Base-by-base conservation (phyloP, 176 grass and related monocot species). In the Paspalum notatum region DNA sequence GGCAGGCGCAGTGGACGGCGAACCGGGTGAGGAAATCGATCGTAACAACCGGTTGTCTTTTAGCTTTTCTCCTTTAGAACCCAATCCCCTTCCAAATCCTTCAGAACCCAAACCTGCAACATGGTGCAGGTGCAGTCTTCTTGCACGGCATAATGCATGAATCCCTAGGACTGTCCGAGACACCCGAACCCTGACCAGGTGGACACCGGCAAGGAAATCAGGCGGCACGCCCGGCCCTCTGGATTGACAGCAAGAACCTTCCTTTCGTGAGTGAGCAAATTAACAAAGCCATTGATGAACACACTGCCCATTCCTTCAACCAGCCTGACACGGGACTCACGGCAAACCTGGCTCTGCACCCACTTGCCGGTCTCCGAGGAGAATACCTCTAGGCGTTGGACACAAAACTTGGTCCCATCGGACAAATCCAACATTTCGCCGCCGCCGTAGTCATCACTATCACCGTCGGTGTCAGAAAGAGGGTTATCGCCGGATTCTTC, bases 71-170 rank as follows among this genome's bases (percentile, higher is more conserved):
- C 14, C 59, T 75, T 83, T n/a, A 83, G 20, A 25, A 65, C 43
- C 80, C 70, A 83, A 38, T 45, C 58, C 12, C 22, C 24, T 21
- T 58, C 59, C 4, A 72, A 65, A 42, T 83, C 70, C 32, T 74
- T 53, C n/a, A 74, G 80, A 83, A 26, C 2, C 80, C 80, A 83
- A 44, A 83, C 21, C 47, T 74, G 57, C 37, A 83, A 44, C 56
- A 48, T 26, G 26, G 46, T 40, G 47, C 39, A 12, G 18, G 32
- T 15, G 22, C 27, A 40, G 18, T 26, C 70, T 74, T 83, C 57
- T 17, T 43, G 70, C 10, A 26, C 64, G 7, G 59, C 69, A 64
- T 83, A 74, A 32, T 74, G 69, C 45, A 83, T 37, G 45, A 14
- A 42, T 41, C 80, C 80, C 59, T 52, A 46, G 26, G 80, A 83